These are phyloP conservation scores for grape (Vitis vinifera) DNA, from an alignment of 164 flowering plant genomes.

Conservation along the genomic window DNA sequence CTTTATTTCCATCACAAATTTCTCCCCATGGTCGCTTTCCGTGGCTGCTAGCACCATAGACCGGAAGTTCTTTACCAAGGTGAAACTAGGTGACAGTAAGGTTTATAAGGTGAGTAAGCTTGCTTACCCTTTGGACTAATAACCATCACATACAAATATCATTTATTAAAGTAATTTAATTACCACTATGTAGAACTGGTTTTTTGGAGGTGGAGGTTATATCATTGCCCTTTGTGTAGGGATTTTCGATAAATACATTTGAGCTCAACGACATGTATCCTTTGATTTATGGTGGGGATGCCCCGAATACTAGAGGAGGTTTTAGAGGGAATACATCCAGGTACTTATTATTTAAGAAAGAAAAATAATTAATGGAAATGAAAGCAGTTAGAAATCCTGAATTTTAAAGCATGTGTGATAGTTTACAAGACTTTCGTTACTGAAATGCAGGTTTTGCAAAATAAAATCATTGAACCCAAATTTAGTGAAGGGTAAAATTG, in stretches of 20 bases:
- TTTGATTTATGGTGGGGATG: slow-evolving; percentile 29
- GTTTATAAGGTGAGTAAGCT: slow-evolving; percentile 21
- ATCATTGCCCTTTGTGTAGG: slow-evolving; percentile 16
- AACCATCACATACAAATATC: no score
- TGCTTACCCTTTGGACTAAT: neutral
- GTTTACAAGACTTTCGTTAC: no score
- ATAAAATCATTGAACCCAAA: slow-evolving; percentile 28
- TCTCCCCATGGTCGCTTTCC: slow-evolving; percentile 44
- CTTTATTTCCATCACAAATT: slow-evolving; percentile 14
- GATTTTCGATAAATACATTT: slow-evolving; percentile 29
- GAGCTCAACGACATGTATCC: slow-evolving; percentile 17
- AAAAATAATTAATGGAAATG: no score
- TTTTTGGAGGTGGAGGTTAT: no score
- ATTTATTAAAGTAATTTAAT: no score
- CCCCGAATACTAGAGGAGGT: slow-evolving; percentile 21
- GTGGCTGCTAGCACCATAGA: slow-evolving; percentile 45
- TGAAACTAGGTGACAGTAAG: slow-evolving; percentile 23
- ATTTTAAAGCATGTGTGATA: no score
- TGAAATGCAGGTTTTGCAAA: slow-evolving; percentile 35
- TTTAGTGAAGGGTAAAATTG: slow-evolving; percentile 53
- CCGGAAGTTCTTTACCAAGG: slow-evolving; percentile 25
- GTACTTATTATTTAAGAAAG: neutral
- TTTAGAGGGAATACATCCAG: slow-evolving; percentile 13
- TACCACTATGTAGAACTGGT: no score
- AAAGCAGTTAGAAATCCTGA: no score